These are phyloP conservation scores for Suillus variegatus DNA, from an alignment of 768 basidiomycete species.

Conservation along the genomic window DNA sequence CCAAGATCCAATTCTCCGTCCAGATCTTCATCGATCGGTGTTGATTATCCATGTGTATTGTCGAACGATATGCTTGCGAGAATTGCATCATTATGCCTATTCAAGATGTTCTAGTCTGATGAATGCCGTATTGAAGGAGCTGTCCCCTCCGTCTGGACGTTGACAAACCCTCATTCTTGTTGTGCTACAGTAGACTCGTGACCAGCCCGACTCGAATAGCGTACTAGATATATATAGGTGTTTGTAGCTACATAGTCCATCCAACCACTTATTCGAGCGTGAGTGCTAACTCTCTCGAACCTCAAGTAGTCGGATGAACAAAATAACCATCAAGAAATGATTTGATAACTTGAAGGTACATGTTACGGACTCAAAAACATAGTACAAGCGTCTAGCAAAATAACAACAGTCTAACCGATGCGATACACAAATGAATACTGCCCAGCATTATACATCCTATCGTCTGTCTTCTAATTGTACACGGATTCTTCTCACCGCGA, in stretches of 20 bases:
- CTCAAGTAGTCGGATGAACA: background rate
- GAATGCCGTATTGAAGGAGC: background rate
- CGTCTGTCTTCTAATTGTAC: background rate
- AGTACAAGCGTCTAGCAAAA: background rate
- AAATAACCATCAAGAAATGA: background rate
- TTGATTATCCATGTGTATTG: too few species aligned
- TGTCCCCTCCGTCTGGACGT: background rate
- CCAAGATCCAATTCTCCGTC: too few species aligned
- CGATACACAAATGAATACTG: conserved; percentile 8
- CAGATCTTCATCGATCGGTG: too few species aligned
- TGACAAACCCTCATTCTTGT: background rate
- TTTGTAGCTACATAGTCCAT: background rate
- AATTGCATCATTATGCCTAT: too few species aligned
- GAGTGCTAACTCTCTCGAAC: background rate
- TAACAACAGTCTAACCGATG: conserved; percentile 1
- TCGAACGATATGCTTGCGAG: too few species aligned
- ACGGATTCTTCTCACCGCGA: conserved; percentile 15
- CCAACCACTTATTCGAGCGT: background rate
- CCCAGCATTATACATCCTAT: conserved; percentile 6
- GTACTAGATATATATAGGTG: too few species aligned
- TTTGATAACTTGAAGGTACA: background rate
- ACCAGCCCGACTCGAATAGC: background rate
- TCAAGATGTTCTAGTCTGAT: background rate
- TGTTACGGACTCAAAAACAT: background rate
- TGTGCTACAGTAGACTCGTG: background rate